These are phyloP conservation scores for Petasospora fabianii DNA, from an alignment of 1,139 yeast species.

Conservation along the genomic window DNA sequence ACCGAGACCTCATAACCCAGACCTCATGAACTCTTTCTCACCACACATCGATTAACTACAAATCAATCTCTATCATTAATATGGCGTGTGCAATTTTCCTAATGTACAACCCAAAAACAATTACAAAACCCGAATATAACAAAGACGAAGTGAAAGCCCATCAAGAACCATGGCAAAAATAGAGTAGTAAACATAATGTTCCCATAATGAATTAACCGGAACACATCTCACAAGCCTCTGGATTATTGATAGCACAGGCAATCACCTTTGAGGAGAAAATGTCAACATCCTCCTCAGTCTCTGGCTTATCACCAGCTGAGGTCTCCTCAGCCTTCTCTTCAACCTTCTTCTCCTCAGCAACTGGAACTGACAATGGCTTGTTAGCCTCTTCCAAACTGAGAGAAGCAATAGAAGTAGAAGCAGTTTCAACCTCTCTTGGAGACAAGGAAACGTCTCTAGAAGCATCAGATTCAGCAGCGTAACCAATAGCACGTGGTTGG, in stretches of 20 bases:
- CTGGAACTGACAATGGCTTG: constrained; percentile 28
- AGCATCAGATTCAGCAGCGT: constrained; percentile 19
- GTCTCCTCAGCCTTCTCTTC: constrained; percentile 14
- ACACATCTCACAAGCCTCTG: constrained; percentile 98
- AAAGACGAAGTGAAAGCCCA: not conserved
- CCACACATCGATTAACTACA: too few species aligned
- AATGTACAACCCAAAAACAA: not conserved
- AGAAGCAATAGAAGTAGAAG: constrained; percentile 31
- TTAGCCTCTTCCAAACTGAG: constrained; percentile 28
- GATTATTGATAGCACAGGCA: constrained; percentile 96
- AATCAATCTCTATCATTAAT: not conserved
- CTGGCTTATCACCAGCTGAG: constrained; percentile 21
- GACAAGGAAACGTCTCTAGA: constrained; percentile 26
- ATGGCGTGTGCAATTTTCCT: not conserved
- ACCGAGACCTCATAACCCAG: too few species aligned
- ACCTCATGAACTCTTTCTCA: too few species aligned
- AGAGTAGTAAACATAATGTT: not conserved
- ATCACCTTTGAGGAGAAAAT: constrained; percentile 90
- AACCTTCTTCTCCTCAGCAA: constrained; percentile 23
- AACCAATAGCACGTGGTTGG: constrained; percentile 31
- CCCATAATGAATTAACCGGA: constrained; percentile 59
- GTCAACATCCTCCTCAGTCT: constrained; percentile 46
- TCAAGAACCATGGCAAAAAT: not conserved
- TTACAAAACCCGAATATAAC: not conserved
- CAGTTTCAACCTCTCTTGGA: constrained; percentile 27